Evolutionary conservation across 306 rosid species (phyloP).

Genomic region (Crataegus laevigata): DNA sequence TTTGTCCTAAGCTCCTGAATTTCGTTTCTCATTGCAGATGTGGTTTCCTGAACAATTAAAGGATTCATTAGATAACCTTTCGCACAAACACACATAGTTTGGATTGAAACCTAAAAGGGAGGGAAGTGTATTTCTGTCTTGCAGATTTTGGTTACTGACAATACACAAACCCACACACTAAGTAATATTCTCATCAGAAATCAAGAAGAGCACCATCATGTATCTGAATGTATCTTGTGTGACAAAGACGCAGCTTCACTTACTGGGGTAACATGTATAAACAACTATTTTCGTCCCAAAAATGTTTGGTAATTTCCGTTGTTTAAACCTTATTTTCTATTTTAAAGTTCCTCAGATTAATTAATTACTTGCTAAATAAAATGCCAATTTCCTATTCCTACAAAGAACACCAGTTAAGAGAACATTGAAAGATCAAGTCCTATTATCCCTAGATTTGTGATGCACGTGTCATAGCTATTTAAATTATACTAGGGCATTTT

Average conservation of each 20-base stretch:
- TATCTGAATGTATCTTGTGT: neutral
- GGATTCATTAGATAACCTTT: neutral
- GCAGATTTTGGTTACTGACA: neutral
- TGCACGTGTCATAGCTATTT: too few relatives aligned
- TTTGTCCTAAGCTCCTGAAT: conserved; percentile 88
- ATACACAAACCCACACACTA: neutral
- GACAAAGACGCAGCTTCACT: too few relatives aligned
- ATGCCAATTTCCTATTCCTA: neutral
- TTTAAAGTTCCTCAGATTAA: too few relatives aligned
- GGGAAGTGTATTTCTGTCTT: too few relatives aligned
- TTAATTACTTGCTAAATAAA: neutral
- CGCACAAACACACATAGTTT: neutral
- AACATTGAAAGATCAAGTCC: neutral
- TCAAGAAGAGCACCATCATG: neutral
- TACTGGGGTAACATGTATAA: too few relatives aligned
- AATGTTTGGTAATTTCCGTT: too few relatives aligned
- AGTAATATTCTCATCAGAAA: neutral
- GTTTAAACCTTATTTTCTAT: too few relatives aligned
- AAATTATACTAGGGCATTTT: too few relatives aligned
- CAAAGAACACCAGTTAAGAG: neutral
- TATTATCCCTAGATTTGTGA: too few relatives aligned
- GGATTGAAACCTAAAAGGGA: neutral
- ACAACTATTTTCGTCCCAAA: too few relatives aligned
- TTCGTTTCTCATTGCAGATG: conserved; percentile 67
- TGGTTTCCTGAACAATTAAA: conserved; percentile 64